Percentiles rank a stretch among this genome's conserved stretches.
Conservation (phyloP, 1,284 basidiomycete genomes). For the Cryptococcus sp. region DNA sequence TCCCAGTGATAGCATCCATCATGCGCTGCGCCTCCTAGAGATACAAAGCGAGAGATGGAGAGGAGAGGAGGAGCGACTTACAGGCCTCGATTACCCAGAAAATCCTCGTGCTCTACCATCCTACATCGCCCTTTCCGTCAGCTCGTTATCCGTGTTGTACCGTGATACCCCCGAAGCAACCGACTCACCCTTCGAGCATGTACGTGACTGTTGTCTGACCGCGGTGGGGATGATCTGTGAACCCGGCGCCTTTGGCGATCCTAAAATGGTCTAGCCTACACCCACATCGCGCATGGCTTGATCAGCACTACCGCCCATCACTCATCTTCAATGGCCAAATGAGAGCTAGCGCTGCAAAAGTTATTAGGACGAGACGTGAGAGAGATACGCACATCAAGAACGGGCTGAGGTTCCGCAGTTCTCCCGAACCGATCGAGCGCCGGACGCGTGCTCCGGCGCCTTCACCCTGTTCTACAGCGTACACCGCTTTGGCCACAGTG, state of each 20-base stretch:
- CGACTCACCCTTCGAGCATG: constrained; percentile 73
- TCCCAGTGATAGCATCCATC: too few relatives aligned
- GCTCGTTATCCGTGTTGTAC: neutral
- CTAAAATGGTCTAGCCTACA: constrained; percentile 37
- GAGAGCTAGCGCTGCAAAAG: constrained; percentile 1
- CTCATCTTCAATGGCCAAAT: neutral
- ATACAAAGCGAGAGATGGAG: neutral
- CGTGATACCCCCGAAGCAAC: neutral
- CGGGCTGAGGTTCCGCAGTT: constrained; percentile 78
- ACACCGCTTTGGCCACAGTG: constrained; percentile 69
- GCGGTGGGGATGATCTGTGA: constrained; percentile 57
- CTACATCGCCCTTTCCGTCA: neutral
- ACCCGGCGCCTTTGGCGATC: constrained; percentile 58
- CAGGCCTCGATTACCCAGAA: constrained; percentile 76
- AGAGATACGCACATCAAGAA: constrained; percentile 70
- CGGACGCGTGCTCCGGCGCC: constrained; percentile 87
- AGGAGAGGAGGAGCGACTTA: constrained; percentile 17
- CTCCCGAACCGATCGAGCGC: constrained; percentile 77
- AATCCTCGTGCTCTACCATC: constrained; percentile 77
- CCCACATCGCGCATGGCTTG: constrained; percentile 9
- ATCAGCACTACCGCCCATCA: neutral
- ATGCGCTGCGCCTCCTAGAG: too few relatives aligned
- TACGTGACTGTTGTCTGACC: constrained; percentile 79
- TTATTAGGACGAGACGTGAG: neutral
- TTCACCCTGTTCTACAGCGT: constrained; percentile 77